Conservation (phyloP, 306 rosid species). For the Comarum palustre region DNA sequence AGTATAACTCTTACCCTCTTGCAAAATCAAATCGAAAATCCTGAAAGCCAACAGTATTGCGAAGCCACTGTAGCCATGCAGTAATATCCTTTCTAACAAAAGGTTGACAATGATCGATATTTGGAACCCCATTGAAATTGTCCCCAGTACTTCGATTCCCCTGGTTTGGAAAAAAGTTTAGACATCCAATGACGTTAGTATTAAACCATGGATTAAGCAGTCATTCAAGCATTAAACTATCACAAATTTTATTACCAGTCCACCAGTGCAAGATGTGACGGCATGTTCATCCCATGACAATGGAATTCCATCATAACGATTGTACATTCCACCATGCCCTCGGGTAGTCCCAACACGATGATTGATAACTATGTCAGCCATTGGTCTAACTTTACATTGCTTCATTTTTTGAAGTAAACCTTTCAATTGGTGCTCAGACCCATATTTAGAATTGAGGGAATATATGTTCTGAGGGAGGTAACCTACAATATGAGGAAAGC, state of each 20-base stretch:
- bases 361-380: conserved; percentile 88
- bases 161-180: conserved; percentile 32
- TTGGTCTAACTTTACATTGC: conserved; percentile 63
- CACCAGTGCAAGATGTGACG: conserved; percentile 82
- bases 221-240: neutral
- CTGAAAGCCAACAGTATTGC: conserved; percentile 62
- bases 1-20: conserved; percentile 54
- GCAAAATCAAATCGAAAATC: conserved; percentile 95
- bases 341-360: conserved; percentile 75
- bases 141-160: conserved; percentile 74
- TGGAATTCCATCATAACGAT: conserved; percentile 86
- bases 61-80: conserved; percentile 79
- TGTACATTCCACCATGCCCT: conserved; percentile 82
- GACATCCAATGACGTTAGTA: neutral
- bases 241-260: conserved; percentile 48
- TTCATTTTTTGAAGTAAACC: conserved; percentile 73
- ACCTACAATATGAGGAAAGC: conserved; percentile 39
- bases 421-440: conserved; percentile 69
- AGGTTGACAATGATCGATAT: conserved; percentile 75
- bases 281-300: conserved; percentile 80
- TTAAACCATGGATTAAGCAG: conserved; percentile 9
- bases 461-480: conserved; percentile 88
- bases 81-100: conserved; percentile 82
- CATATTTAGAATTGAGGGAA: conserved; percentile 68
- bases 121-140: conserved; percentile 79